Evolutionary conservation across 805 yeast genomes (phyloP), one percentile per base, ranked within the genome.

Genomic region (Candida gorgasii): DNA sequence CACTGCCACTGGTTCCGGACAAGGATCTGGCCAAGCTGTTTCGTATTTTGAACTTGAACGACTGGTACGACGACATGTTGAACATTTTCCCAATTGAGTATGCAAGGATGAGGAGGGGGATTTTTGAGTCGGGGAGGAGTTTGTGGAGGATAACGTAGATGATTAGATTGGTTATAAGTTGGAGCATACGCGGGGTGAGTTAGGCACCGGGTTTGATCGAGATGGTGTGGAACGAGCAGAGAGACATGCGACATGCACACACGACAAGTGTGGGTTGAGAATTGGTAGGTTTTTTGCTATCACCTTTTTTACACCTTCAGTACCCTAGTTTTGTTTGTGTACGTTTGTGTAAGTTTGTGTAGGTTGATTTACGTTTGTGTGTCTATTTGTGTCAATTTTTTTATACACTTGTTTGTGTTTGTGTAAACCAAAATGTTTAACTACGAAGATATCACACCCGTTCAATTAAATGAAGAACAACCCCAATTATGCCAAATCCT

Each of bases 401-500:
- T n/a, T n/a, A n/a, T n/a, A n/a, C n/a, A n/a, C n/a, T n/a, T n/a
- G n/a, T n/a, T n/a, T n/a, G n/a, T 24, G 4, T 24, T 24, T 24
- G 28, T 24, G 28, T 31, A 33, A 22, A 16, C 24, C 13, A 24
- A 32, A 11, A 45, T 37, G 41, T 18, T 39, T 41, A 61, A 58
- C 36, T 76, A 62, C 44, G 70, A 64, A 9, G 83, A 78, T 43
- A 53, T 77, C 2, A 53, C 46, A 8, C 78, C 77, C 0, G 60
- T 75, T 26, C 60, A 69, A 2, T 53, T 78, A 22, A 63, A 59
- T 40, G 63, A 65, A n/a, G 72, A 71, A 35, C 67, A 59, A 26
- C 65, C 73, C 14, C 76, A 75, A 47, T 60, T 84, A 19, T 80
- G 90, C 47, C 79, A 74, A 41, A 85, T 86, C 22, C 55, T 84